These are phyloP conservation scores for Cadophora sp. DNA, from an alignment of 2,329 filamentous ascomycete species.

Conservation along the genomic window DNA sequence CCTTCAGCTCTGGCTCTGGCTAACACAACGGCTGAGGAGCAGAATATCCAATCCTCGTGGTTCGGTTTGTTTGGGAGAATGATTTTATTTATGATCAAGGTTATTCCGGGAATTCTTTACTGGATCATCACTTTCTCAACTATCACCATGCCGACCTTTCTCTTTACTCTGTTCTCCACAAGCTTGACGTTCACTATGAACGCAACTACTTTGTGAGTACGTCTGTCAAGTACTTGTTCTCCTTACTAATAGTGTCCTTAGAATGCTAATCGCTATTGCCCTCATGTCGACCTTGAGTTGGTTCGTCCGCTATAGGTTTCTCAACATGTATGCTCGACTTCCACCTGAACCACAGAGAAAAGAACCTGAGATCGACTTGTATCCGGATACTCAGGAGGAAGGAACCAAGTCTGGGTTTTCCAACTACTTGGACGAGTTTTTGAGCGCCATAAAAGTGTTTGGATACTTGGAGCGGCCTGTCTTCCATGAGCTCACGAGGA, in stretches of 20 bases:
- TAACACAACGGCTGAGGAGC: constrained; percentile 34
- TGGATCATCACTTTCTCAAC: constrained; percentile 86
- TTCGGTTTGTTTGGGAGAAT: constrained; percentile 62
- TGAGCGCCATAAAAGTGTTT: constrained; percentile 99
- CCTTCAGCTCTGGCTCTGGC: constrained; percentile 32
- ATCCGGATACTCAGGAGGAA: constrained; percentile 89
- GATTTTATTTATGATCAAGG: constrained; percentile 60
- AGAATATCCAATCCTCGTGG: constrained; percentile 55
- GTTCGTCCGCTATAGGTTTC: constrained; percentile 92
- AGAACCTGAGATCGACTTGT: constrained; percentile 93
- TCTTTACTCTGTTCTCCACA: constrained; percentile 89
- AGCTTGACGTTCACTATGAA: constrained; percentile 99
- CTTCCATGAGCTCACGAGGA: constrained; percentile 95
- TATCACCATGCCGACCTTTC: constrained; percentile 85
- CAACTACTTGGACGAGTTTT: constrained; percentile 97
- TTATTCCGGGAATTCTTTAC: constrained; percentile 68
- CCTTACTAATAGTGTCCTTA: constrained; percentile 43
- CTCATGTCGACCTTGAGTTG: constrained; percentile 88
- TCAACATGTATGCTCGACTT: constrained; percentile 95
- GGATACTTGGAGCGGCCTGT: constrained; percentile 95
- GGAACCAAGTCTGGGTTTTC: constrained; percentile 88
- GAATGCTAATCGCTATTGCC: constrained; percentile 77
- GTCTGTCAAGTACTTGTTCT: constrained; percentile 27
- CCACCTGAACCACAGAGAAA: constrained; percentile 95
- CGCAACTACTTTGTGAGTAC: constrained; percentile 84